A percentile compares a stretch with the other conserved stretches of the same genome.
Conservation (phyloP, 1,139 yeast genomes). For the Candida pseudoviswanathii region DNA sequence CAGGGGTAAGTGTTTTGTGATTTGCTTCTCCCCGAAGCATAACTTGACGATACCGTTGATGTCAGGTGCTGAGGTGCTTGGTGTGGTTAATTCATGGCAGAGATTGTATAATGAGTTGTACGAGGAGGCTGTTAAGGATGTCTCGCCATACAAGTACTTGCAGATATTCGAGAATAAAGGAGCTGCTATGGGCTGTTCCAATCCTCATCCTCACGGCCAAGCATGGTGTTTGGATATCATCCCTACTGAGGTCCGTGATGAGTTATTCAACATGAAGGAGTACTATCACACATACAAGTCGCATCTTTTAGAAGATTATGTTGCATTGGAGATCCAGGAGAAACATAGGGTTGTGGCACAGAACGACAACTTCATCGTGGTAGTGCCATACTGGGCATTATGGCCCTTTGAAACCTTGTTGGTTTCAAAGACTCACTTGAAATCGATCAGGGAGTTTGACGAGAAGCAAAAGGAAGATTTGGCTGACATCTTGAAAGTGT, state of each 20-base stretch:
- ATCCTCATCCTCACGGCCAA: conserved; percentile 81
- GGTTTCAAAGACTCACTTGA: conserved; percentile 55
- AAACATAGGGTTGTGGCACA: conserved; percentile 55
- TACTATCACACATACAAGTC: conserved; percentile 48
- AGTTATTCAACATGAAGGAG: conserved; percentile 51
- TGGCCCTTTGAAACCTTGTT: conserved; percentile 82
- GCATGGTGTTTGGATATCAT: conserved; percentile 73
- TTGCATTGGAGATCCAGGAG: conserved; percentile 55
- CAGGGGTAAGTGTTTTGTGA: conserved; percentile 69
- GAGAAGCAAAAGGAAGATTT: conserved; percentile 55
- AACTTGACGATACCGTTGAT: conserved; percentile 67
- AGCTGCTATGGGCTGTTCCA: conserved; percentile 80
- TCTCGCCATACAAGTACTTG: conserved; percentile 57
- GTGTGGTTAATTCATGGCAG: conserved; percentile 65
- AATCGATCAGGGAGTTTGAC: conserved; percentile 53
- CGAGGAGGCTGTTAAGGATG: conserved; percentile 36
- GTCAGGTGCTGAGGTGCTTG: conserved; percentile 42
- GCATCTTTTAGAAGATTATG: conserved; percentile 66
- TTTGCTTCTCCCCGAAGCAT: conserved; percentile 77
- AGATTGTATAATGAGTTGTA: conserved; percentile 46
- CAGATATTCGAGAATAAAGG: conserved; percentile 83
- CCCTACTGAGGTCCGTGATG: conserved; percentile 71
- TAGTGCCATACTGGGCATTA: conserved; percentile 81
- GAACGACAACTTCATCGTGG: conserved; percentile 67
- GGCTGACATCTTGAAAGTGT: conserved; percentile 53